Evolutionary conservation across 345 rosid genomes (phyloP).

Genomic region (Crucihimalaya himalaica): DNA sequence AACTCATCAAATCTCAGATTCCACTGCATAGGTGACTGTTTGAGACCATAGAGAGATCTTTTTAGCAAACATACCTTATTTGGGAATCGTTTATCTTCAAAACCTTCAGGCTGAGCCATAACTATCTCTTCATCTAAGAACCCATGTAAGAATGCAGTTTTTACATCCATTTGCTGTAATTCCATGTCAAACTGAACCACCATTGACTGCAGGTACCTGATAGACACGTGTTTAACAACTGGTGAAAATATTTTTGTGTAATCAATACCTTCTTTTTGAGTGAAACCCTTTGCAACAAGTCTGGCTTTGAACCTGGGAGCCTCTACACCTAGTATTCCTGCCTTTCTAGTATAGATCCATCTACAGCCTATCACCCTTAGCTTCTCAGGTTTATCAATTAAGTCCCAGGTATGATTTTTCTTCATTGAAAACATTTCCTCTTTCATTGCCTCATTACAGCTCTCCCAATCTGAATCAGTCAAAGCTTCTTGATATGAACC

Average conservation of each 20-base stretch:
- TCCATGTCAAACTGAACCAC: not conserved
- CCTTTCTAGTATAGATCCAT: not conserved
- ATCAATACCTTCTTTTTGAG: not conserved
- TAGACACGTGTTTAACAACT: not conserved
- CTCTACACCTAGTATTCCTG: not conserved
- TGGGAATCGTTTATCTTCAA: too few species aligned
- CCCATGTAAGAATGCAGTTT: not conserved
- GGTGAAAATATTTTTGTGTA: not conserved
- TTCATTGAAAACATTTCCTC: too few species aligned
- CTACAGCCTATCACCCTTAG: not conserved
- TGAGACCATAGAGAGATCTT: too few species aligned
- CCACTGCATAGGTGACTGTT: too few species aligned
- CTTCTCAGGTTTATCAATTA: too few species aligned
- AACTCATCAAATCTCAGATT: too few species aligned
- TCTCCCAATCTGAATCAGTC: too few species aligned
- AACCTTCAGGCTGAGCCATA: not conserved
- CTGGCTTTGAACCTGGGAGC: not conserved
- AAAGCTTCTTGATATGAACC: too few species aligned
- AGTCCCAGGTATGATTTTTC: too few species aligned
- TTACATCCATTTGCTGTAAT: not conserved
- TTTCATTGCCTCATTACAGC: too few species aligned
- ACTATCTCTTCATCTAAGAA: not conserved
- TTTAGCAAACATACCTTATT: too few species aligned
- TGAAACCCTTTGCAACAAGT: not conserved
- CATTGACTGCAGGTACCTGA: not conserved